Conservation (phyloP, 2,329 filamentous ascomycete genomes). For the Talaromyces sp. region DNA sequence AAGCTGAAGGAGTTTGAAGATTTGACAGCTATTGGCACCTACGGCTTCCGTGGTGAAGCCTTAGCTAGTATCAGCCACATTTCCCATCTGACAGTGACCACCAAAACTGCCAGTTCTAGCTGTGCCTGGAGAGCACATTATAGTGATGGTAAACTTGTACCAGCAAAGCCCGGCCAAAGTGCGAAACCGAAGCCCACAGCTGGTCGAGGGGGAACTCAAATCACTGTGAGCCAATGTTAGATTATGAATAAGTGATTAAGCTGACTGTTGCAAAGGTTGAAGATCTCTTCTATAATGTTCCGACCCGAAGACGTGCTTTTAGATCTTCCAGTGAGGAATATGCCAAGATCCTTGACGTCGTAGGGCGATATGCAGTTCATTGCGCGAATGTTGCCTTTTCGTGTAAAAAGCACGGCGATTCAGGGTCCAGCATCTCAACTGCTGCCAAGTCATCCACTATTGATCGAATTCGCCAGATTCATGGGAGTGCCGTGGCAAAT, state of each 20-base stretch:
- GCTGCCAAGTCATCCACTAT: slow-evolving; percentile 66
- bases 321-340: slow-evolving; percentile 91
- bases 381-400: slow-evolving; percentile 89
- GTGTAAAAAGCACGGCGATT: slow-evolving; percentile 93
- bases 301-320: slow-evolving; percentile 82
- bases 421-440: slow-evolving; percentile 75
- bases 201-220: slow-evolving; percentile 85
- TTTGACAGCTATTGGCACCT: slow-evolving; percentile 81
- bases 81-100: slow-evolving; percentile 90
- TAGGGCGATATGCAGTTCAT: slow-evolving; percentile 90
- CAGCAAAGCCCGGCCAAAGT: slow-evolving; percentile 81
- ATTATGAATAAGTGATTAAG: background rate
- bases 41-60: slow-evolving; percentile 96
- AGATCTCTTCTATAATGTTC: slow-evolving; percentile 95
- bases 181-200: slow-evolving; percentile 83
- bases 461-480: slow-evolving; percentile 86
- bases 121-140: slow-evolving; percentile 91
- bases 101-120: slow-evolving; percentile 81
- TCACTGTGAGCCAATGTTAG: slow-evolving; percentile 57
- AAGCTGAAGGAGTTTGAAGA: slow-evolving; percentile 95
- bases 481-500: slow-evolving; percentile 79
- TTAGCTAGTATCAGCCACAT: slow-evolving; percentile 98
- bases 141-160: slow-evolving; percentile 72
- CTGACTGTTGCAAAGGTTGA: slow-evolving; percentile 58
- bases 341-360: slow-evolving; percentile 93